Conservation (phyloP, 176 grass and related monocot genomes). For the Triticum monococcum region DNA sequence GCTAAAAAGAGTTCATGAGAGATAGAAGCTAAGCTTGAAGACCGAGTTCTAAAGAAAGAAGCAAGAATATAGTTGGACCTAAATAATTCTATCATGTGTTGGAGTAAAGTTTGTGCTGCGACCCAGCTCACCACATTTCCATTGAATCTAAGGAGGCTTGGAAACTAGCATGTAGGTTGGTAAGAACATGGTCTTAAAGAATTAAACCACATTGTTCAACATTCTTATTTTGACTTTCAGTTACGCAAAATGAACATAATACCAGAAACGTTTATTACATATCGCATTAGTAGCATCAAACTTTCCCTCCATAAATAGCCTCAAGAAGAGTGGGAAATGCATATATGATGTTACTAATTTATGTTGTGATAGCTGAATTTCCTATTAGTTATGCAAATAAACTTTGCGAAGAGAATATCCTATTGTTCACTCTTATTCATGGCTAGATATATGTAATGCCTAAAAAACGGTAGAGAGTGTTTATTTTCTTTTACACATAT, state of each 20-base stretch:
- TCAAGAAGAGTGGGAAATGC: slow-evolving; percentile 55
- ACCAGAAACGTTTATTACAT: slow-evolving; percentile 24
- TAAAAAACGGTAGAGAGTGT: not conserved
- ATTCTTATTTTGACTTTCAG: not conserved
- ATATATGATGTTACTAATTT: not conserved
- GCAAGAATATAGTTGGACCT: not conserved
- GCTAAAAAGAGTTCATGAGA: not conserved
- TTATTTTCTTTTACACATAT: not conserved
- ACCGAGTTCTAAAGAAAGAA: not conserved
- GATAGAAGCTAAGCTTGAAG: not conserved
- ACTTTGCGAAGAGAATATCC: not conserved
- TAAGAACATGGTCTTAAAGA: not conserved
- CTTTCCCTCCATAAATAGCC: slow-evolving; percentile 80
- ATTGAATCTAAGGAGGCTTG: not conserved
- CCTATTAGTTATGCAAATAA: not conserved
- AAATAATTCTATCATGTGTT: not conserved
- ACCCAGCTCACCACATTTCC: not conserved
- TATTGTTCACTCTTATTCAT: not conserved
- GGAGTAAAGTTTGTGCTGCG: not conserved
- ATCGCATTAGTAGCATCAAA: slow-evolving; percentile 92
- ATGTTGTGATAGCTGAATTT: not conserved
- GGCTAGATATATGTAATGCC: not conserved
- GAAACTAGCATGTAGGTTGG: not conserved
- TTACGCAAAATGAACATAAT: not conserved
- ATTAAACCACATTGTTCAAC: not conserved